Conservation (phyloP, 495 filamentous ascomycete genomes). For the Glonium stellatum region DNA sequence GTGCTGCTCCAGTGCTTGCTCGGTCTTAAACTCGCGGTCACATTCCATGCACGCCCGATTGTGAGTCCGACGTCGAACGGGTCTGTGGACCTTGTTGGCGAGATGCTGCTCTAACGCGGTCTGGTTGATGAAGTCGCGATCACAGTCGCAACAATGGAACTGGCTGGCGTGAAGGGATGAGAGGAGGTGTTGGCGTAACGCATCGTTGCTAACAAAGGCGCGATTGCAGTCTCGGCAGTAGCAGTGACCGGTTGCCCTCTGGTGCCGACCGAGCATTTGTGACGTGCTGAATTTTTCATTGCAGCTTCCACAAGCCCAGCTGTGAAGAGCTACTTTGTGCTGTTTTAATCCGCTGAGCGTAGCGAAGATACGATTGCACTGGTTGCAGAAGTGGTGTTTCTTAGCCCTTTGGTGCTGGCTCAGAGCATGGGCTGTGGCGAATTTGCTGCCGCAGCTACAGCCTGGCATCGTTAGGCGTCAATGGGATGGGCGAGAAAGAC, state of each 20-base stretch:
- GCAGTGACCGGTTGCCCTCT: constrained; percentile 7
- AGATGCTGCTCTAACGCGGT: constrained; percentile 18
- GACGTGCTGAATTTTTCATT: neutral
- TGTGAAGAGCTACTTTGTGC: constrained; percentile 12
- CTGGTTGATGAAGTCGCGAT: constrained; percentile 10
- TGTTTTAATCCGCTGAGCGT: neutral
- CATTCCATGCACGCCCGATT: constrained; percentile 12
- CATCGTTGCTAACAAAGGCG: constrained; percentile 7
- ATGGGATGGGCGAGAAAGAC: no score
- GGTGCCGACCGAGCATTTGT: constrained; percentile 3
- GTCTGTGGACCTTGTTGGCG: constrained; percentile 12
- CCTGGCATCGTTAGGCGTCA: constrained; percentile 2
- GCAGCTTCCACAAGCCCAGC: constrained; percentile 5
- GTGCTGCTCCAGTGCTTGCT: constrained; percentile 21
- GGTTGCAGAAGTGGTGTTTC: constrained; percentile 7
- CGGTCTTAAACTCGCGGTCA: constrained; percentile 21
- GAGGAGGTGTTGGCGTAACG: constrained; percentile 12
- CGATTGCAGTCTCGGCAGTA: constrained; percentile 14
- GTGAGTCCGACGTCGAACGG: neutral
- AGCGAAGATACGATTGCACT: constrained; percentile 7
- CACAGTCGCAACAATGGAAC: constrained; percentile 22
- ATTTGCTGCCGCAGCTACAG: constrained; percentile 12
- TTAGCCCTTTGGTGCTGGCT: constrained; percentile 11
- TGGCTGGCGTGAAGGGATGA: constrained; percentile 15
- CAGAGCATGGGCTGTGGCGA: constrained; percentile 6